phyloP scores from a whole-genome alignment of 2,329 filamentous ascomycete species.

The Ciborinia camelliae region DNA sequence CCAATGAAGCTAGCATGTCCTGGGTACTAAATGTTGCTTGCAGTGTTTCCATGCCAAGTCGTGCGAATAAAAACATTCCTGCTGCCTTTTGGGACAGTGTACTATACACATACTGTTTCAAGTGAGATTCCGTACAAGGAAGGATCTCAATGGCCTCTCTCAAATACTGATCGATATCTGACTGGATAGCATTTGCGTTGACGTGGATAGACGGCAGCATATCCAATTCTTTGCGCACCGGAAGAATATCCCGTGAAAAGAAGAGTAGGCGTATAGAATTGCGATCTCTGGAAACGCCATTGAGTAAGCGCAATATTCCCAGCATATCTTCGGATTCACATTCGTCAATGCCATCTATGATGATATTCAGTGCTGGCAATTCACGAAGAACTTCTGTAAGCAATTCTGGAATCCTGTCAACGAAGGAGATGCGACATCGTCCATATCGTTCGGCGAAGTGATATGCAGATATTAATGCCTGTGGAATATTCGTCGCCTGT shows the following conservation, averaged over 20 bases:
- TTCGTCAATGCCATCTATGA: conserved; percentile 18
- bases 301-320: conserved; percentile 11
- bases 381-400: conserved; percentile 3
- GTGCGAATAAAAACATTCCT: conserved; percentile 18
- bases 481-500: not conserved
- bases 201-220: conserved; percentile 4
- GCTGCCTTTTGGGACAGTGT: conserved; percentile 11
- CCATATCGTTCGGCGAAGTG: conserved; percentile 13
- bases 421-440: conserved; percentile 14
- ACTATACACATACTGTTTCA: conserved; percentile 18
- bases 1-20: conserved; percentile 16
- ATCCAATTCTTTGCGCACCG: conserved; percentile 13
- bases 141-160: conserved; percentile 14
- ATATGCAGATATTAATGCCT: conserved; percentile 12
- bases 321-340: conserved; percentile 12
- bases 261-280: conserved; percentile 11
- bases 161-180: conserved; percentile 15
- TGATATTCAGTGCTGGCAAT: conserved; percentile 7
- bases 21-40: conserved; percentile 15
- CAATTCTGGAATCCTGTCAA: conserved; percentile 9
- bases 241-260: conserved; percentile 16
- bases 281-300: not conserved
- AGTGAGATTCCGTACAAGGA: conserved; percentile 12
- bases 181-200: not conserved
- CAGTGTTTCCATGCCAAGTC: conserved; percentile 14